Evolutionary conservation across 352 stramenopile genomes (phyloP), one percentile per base, ranked within the genome.

Genomic region (Pythium chondricola): DNA sequence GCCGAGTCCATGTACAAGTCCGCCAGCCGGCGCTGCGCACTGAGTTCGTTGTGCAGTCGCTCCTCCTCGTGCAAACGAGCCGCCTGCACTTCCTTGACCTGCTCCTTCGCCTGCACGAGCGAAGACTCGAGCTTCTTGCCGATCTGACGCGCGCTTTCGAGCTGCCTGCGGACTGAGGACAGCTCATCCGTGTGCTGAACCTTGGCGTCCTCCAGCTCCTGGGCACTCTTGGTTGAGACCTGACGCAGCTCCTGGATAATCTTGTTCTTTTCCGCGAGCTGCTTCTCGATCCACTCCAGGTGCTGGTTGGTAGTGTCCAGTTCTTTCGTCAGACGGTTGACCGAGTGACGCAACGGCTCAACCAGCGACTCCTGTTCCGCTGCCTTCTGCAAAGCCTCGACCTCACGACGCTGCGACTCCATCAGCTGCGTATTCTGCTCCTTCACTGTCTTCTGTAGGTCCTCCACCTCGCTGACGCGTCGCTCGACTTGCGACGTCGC

Each of bases 1-100:
- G 74, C 64, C 6, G 75, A 77, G 24, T 87, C 73, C 52, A 89
- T 79, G 61, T 92, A 92, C 51, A 92, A 48, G 7, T 80, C 70
- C 0, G 76, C 69, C 6, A 92, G 62, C 27, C 81, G 81, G 7
- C 71, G 72, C 44, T 92, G 81, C 11, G 78, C 65, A 32, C 41
- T 75, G 39, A 92, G 48, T 26, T 92, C 77, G 29, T 82, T 82
- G 43, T 85, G 58, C 29, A 88, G 66, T 14, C 69, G 63, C 39
- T 85, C 76, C 35, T 88, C 68, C 16, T 76, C 71, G 36, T 85
- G 70, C 20, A 81, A 44, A 43, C 84, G 83, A 11, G 65, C 50
- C 0, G 72, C 71, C 21, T 85, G 71, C 11, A 81, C 58, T 41
- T 88, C 74, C 55, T 87, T 85, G 6, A 91, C 45, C n/a, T 66